phyloP scores from a whole-genome alignment of 768 basidiomycete genomes.

The Russula olivacea region DNA sequence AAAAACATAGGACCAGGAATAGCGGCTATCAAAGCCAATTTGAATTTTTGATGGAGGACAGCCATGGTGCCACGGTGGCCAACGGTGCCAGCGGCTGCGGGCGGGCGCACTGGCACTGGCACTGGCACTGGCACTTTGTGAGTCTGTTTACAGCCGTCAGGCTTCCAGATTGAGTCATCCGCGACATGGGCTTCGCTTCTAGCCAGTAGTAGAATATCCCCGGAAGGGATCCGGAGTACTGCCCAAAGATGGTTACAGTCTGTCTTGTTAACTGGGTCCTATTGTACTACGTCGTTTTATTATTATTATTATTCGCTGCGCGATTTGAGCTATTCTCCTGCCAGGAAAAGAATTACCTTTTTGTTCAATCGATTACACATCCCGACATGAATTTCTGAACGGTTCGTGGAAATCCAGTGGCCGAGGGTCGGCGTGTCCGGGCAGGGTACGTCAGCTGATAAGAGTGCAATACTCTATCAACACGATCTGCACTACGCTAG shows the following conservation, averaged over 20 bases:
- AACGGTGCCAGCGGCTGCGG: too few species aligned
- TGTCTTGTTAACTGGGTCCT: not conserved
- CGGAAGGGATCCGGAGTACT: not conserved
- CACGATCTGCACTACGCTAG: not conserved
- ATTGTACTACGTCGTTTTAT: not conserved
- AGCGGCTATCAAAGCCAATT: constrained; percentile 15
- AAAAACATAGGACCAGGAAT: not conserved
- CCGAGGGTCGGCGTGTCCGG: too few species aligned
- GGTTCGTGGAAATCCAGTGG: not conserved
- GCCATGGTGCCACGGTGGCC: not conserved
- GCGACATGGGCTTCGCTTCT: constrained; percentile 1
- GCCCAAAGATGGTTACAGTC: constrained; percentile 10
- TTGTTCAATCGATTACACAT: not conserved
- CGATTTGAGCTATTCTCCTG: not conserved
- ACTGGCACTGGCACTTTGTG: not conserved
- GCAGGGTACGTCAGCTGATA: not conserved
- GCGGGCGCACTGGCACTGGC: too few species aligned
- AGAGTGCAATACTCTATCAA: too few species aligned
- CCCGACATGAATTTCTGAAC: not conserved
- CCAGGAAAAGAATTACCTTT: not conserved
- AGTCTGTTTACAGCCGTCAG: constrained; percentile 3
- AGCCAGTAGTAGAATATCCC: not conserved
- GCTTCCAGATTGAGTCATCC: constrained; percentile 14
- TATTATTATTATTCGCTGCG: not conserved
- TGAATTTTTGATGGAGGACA: not conserved